Evolutionary conservation across 768 basidiomycete species (phyloP).

Genomic region (Punctularia strigosozonata): DNA sequence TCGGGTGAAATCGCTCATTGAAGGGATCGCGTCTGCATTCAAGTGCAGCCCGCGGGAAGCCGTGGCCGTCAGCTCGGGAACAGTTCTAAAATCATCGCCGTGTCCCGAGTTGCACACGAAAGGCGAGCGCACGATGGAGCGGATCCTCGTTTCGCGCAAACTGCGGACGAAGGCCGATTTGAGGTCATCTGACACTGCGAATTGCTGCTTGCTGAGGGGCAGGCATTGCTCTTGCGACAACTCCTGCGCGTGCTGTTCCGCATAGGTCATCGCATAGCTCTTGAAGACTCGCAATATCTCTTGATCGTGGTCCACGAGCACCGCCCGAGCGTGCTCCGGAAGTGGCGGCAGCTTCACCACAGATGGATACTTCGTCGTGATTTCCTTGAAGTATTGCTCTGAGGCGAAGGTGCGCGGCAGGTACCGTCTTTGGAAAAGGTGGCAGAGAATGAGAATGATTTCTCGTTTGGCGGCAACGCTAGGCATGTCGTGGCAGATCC

Average conservation of each 20-base stretch:
- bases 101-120: slow-evolving; percentile 66
- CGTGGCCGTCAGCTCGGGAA: slow-evolving; percentile 41
- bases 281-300: slow-evolving; percentile 43
- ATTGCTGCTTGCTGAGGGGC: slow-evolving; percentile 30
- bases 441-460: slow-evolving; percentile 44
- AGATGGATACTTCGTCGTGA: slow-evolving; percentile 39
- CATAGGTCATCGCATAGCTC: slow-evolving; percentile 40
- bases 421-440: slow-evolving; percentile 53
- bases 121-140: slow-evolving; percentile 34
- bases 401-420: slow-evolving; percentile 33
- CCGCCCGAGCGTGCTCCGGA: slow-evolving; percentile 22
- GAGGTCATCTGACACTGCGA: slow-evolving; percentile 10
- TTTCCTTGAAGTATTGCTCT: slow-evolving; percentile 19
- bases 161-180: slow-evolving; percentile 20
- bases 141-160: slow-evolving; percentile 27
- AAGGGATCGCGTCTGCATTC: slow-evolving; percentile 50
- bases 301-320: slow-evolving; percentile 34
- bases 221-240: slow-evolving; percentile 33
- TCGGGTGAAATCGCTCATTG: slow-evolving; percentile 25
- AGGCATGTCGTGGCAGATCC: slow-evolving; percentile 33
- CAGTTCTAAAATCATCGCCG: slow-evolving; percentile 36
- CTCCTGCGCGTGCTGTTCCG: slow-evolving; percentile 21
- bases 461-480: slow-evolving; percentile 31
- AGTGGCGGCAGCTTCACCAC: slow-evolving; percentile 44
- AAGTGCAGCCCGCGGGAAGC: slow-evolving; percentile 41